phyloP scores from a whole-genome alignment of 1,284 basidiomycete species.

The Athelia psychrophila region DNA sequence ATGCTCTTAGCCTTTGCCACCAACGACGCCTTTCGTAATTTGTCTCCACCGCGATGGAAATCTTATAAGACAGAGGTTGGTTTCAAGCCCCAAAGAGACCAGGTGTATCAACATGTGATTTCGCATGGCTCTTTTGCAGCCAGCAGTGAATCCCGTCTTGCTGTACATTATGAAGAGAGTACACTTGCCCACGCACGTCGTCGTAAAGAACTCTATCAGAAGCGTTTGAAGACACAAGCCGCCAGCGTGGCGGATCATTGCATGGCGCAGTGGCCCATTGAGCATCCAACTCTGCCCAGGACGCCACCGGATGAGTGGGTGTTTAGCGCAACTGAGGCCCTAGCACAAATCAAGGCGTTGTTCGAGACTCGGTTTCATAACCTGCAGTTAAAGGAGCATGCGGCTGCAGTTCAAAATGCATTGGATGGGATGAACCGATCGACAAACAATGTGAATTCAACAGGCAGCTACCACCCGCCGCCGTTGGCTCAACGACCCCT shows the following conservation, averaged over 20 bases:
- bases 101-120: conserved; percentile 3
- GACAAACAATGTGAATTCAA: neutral
- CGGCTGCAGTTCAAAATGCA: neutral
- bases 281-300: neutral
- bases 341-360: neutral
- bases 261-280: neutral
- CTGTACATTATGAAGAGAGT: neutral
- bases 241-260: neutral
- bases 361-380: neutral
- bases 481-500: too few species aligned
- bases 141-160: neutral
- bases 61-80: conserved; percentile 13
- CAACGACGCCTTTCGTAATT: conserved; percentile 8
- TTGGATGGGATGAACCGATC: neutral
- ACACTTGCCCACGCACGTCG: neutral
- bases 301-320: neutral
- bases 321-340: neutral
- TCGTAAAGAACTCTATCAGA: neutral
- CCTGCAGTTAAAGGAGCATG: neutral
- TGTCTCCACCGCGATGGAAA: conserved; percentile 11
- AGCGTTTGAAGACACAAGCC: neutral
- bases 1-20: conserved; percentile 31
- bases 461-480: too few species aligned
- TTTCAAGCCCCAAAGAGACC: conserved; percentile 5
- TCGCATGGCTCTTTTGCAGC: conserved; percentile 10